Base-by-base conservation (phyloP, 2,329 filamentous ascomycete species). In the Ascochyta lentis region DNA sequence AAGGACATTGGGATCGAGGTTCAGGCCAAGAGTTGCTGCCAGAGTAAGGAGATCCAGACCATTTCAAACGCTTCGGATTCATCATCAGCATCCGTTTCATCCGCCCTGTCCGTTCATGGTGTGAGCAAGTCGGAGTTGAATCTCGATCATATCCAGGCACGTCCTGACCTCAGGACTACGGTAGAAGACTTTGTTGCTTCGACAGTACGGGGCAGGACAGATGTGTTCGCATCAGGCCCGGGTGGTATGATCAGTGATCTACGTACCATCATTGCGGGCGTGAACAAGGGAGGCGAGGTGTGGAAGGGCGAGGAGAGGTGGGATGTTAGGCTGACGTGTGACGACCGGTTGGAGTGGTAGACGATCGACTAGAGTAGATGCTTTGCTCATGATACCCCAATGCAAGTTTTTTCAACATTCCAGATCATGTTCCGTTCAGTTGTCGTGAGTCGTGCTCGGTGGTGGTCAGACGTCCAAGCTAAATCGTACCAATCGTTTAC, bases 321-420 rank as follows among this genome's bases (percentile, higher is more conserved):
- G 41, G 68, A 74, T 59, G 69, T 74, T 0, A 58, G 63, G 33
- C 59, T 74, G 38, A 67, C 61, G 26, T 74, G 72, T 41, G 72
- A 75, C 51, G 68, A 71, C 45, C 64, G 69, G 43, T 60, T 71
- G 49, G 69, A 70, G 57, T 71, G 69, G 69, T 71, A 70, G 60
- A 55, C 24, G 54, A 40, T 39, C 15, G 15, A 22, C 27, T 43
- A 47, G 37, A 47, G 37, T 51, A 38, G 35, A 33, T 22, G 9
- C 46, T 43, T 53, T 48, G 35, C 37, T 38, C 34, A 63, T 61
- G 68, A 70, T 70, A 70, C 67, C 67, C 53, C 64, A 51, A 48
- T 46, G 41, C 49, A 44, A 37, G n/a, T 42, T 37, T 46, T 52
- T 47, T 24, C 1, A 38, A 31, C 1, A 2, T 55, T 45, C 22